phyloP scores from a whole-genome alignment of 768 basidiomycete species.

The Mrakia gelida region DNA sequence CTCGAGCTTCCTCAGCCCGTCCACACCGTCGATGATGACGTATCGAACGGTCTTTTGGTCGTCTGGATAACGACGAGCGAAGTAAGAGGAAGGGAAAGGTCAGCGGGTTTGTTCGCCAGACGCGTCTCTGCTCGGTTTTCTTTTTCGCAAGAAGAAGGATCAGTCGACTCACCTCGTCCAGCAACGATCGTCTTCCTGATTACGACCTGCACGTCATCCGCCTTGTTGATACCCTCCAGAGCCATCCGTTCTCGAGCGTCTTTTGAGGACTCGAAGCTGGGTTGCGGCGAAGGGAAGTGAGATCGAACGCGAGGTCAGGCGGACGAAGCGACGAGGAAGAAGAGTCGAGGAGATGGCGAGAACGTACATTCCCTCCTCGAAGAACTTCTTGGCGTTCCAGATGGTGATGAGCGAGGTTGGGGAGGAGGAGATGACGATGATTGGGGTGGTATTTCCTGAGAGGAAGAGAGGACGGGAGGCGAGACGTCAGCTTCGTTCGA shows the following conservation, averaged over 20 bases:
- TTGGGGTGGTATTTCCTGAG: constrained; percentile 71
- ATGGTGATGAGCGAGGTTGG: constrained; percentile 94
- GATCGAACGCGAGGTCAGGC: background rate
- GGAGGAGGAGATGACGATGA: constrained; percentile 95
- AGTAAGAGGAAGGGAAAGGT: background rate
- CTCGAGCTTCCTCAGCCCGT: constrained; percentile 11
- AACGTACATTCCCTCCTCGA: constrained; percentile 78
- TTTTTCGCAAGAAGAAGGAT: too few species aligned
- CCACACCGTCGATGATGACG: constrained; percentile 14
- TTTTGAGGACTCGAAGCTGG: constrained; percentile 29
- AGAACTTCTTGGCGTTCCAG: constrained; percentile 91
- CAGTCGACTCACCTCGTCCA: background rate
- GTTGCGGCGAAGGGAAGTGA: background rate
- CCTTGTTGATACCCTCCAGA: constrained; percentile 19
- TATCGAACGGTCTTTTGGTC: background rate
- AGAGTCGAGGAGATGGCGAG: background rate
- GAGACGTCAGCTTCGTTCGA: too few species aligned
- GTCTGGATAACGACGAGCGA: background rate
- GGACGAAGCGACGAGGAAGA: background rate
- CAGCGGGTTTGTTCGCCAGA: background rate
- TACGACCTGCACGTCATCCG: constrained; percentile 27
- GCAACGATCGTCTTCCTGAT: constrained; percentile 14
- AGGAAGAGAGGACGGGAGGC: background rate
- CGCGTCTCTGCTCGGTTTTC: background rate
- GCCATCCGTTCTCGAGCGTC: constrained; percentile 21